Conservation (phyloP, 257 asterid species). For the Solanum medicagineum region DNA sequence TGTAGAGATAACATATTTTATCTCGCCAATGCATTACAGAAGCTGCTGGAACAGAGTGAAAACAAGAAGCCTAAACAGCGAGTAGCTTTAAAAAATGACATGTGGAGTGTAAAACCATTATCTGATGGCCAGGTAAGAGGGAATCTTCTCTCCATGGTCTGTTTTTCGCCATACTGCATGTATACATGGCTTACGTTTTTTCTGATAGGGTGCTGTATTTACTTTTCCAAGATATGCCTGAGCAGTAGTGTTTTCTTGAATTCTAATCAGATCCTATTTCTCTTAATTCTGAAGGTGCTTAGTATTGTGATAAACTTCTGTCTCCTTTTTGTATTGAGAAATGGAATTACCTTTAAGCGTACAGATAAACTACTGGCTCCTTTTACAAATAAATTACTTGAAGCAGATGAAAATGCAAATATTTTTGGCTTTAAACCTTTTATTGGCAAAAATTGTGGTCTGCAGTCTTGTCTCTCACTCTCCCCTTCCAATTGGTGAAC, state of each 20-base stretch:
- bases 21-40: conserved; percentile 51
- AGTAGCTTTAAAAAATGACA: conserved; percentile 78
- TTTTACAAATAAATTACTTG: background rate
- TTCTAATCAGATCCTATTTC: background rate
- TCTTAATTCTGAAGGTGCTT: background rate
- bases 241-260: background rate
- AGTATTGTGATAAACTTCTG: background rate
- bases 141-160: background rate
- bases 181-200: background rate
- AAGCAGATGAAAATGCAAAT: background rate
- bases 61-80: conserved; percentile 62
- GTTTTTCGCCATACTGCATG: background rate
- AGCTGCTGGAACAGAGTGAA: conserved; percentile 70
- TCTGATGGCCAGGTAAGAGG: conserved; percentile 87
- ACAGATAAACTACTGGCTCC: background rate
- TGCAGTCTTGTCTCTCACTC: background rate
- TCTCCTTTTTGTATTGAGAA: background rate
- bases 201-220: background rate
- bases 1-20: background rate
- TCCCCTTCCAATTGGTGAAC: background rate
- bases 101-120: conserved; percentile 77
- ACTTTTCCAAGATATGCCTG: background rate
- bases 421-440: background rate
- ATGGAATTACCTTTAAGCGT: background rate
- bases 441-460: background rate